phyloP scores from a whole-genome alignment of 116 monocot species.

The Trichopus zeylanicus region DNA sequence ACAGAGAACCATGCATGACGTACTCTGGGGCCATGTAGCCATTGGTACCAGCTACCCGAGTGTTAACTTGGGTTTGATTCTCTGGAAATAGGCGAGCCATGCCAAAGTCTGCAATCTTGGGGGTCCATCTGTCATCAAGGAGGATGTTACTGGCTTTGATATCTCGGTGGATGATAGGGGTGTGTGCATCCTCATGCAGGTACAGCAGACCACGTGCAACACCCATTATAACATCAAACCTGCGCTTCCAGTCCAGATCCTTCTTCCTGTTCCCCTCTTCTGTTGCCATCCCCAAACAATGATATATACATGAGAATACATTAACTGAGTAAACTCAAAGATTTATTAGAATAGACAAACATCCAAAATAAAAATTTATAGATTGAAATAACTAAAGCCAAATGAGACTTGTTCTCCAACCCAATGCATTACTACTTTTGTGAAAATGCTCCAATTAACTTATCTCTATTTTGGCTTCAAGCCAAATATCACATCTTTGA shows the following conservation, averaged over 20 bases:
- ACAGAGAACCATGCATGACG: constrained; percentile 52
- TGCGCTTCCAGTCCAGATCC: constrained; percentile 42
- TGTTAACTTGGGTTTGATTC: constrained; percentile 57
- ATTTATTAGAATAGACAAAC: neutral
- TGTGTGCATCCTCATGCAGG: constrained; percentile 67
- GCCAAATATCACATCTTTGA: too few species aligned
- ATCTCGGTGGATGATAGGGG: constrained; percentile 65
- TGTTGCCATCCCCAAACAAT: neutral
- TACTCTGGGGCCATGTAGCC: constrained; percentile 87
- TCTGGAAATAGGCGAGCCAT: constrained; percentile 70
- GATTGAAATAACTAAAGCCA: too few species aligned
- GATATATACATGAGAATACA: neutral
- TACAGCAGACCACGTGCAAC: constrained; percentile 68
- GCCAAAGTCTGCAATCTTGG: constrained; percentile 83
- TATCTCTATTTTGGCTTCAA: too few species aligned
- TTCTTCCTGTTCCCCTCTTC: constrained; percentile 15
- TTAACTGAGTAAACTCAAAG: too few species aligned
- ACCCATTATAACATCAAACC: constrained; percentile 49
- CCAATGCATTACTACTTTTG: too few species aligned
- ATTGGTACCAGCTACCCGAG: constrained; percentile 67
- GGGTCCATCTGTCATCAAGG: constrained; percentile 48
- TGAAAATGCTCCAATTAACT: too few species aligned
- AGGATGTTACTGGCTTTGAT: constrained; percentile 84
- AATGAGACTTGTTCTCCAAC: too few species aligned
- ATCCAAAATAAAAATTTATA: too few species aligned